These are phyloP conservation scores for Tephrocybe sp. DNA, from an alignment of 768 basidiomycete genomes.

Conservation along the genomic window DNA sequence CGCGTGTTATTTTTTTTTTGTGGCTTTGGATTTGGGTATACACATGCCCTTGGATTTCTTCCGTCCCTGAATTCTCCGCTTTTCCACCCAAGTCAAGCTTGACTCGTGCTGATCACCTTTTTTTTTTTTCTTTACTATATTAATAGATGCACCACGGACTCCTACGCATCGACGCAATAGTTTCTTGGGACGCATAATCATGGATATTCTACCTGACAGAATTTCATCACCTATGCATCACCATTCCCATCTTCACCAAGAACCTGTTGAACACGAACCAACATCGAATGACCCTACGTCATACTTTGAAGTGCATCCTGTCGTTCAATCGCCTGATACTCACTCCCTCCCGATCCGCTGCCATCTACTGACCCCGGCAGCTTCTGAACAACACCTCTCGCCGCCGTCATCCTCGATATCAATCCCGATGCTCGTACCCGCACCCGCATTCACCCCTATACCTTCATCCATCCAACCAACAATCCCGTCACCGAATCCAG, in stretches of 20 bases:
- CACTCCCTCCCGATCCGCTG: conserved; percentile 6
- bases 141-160: background rate
- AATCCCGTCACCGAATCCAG: conserved; percentile 3
- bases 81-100: conserved; percentile 1
- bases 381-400: conserved; percentile 11
- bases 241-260: conserved; percentile 7
- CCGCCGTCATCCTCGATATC: conserved; percentile 1
- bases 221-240: conserved; percentile 18
- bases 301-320: background rate
- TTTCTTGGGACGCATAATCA: conserved; percentile 37
- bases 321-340: background rate
- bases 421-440: too few relatives aligned
- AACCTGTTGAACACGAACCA: too few relatives aligned
- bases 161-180: conserved; percentile 5
- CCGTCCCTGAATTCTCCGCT: conserved; percentile 4
- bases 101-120: conserved; percentile 9
- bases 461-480: too few relatives aligned
- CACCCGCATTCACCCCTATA: too few relatives aligned
- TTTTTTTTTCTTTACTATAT: background rate
- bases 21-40: background rate
- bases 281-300: background rate
- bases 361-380: conserved; percentile 12
- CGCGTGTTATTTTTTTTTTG: background rate
- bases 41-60: background rate
- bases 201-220: conserved; percentile 54